Base-by-base conservation (phyloP, 2,329 filamentous ascomycete genomes). In the Aspergillus udagawae region DNA sequence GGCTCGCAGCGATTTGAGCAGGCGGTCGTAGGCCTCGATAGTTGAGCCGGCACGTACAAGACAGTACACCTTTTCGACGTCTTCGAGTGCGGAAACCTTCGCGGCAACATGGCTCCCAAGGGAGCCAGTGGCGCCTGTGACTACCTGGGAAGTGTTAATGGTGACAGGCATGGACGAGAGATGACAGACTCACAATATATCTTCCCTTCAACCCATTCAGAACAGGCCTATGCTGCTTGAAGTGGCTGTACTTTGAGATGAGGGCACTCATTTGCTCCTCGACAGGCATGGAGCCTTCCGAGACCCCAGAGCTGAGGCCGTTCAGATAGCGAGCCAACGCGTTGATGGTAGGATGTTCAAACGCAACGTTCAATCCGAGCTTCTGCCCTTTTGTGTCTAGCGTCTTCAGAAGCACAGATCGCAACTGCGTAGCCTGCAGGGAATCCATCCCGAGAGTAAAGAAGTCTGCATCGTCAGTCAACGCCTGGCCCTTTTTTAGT, bases 81-180 rank as follows among this genome's bases (percentile, higher is more conserved):
- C 63, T 0, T 62, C 4, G 17, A 68, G 59, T 2, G 69, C 63
- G 1, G 71, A 63, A 3, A 86, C 72, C 23, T 77, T 68, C 29
- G 78, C 67, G 1, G 85, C 76, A 1, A 87, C 73, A 61, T 87
- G 85, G 0, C 83, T 78, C 1, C 87, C 87, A 0, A 89, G 75
- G 1, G 85, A 86, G 1, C 87, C 87, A 0, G 87, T 89, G 0
- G 82, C 81, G 1, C 87, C 87, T 0, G 86, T 89, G 3, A 89
- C 68, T 1, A 85, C 72, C 72, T 55, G 53, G 45, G 20, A 27
- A 27, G 29, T 20, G 51, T 51, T 47, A 12, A 5, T 8, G 23
- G 17, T 45, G 8, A 6, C 14, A 6, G 14, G 2, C 7, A 12
- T n/a, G 9, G 28, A 28, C 14, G 1, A 20, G n/a, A n/a, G 10